phyloP scores from a whole-genome alignment of 768 basidiomycete species.

The Thelephora ganbajun region DNA sequence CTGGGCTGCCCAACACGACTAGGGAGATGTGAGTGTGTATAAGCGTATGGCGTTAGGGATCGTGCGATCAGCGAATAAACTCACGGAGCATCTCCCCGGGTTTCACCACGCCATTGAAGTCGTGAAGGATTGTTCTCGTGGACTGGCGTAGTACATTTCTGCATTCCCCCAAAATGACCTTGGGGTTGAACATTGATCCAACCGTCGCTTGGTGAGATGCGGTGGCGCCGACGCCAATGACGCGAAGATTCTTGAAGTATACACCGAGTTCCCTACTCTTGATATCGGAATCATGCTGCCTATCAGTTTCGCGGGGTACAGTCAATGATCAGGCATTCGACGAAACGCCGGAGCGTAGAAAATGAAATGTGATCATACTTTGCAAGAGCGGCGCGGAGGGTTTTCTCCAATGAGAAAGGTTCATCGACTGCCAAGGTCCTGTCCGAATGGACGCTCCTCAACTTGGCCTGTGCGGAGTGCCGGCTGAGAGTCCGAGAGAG shows the following conservation, averaged over 20 bases:
- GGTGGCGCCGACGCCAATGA: conserved; percentile 43
- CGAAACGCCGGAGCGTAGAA: neutral
- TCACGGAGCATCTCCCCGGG: conserved; percentile 59
- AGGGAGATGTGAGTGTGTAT: neutral
- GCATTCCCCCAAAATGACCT: conserved; percentile 27
- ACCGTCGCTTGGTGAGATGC: conserved; percentile 45
- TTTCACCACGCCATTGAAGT: conserved; percentile 40
- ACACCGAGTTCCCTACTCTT: conserved; percentile 45
- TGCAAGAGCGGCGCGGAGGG: conserved; percentile 13
- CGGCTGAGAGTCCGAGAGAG: conserved; percentile 25
- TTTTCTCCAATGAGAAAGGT: conserved; percentile 18
- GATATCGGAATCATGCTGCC: conserved; percentile 34
- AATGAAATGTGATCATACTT: conserved; percentile 6
- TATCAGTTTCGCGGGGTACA: conserved; percentile 10
- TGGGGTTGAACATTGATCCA: conserved; percentile 46
- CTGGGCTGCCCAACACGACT: conserved; percentile 81
- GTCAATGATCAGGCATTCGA: neutral
- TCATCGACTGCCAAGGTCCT: neutral
- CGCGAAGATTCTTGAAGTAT: conserved; percentile 40
- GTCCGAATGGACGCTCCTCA: neutral
- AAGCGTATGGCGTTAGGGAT: neutral
- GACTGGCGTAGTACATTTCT: conserved; percentile 42
- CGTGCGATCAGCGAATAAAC: neutral
- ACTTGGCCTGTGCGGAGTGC: conserved; percentile 9
- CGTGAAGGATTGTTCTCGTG: conserved; percentile 36